phyloP scores from a whole-genome alignment of 2,329 filamentous ascomycete genomes.

The Exophiala lecanii-corni region DNA sequence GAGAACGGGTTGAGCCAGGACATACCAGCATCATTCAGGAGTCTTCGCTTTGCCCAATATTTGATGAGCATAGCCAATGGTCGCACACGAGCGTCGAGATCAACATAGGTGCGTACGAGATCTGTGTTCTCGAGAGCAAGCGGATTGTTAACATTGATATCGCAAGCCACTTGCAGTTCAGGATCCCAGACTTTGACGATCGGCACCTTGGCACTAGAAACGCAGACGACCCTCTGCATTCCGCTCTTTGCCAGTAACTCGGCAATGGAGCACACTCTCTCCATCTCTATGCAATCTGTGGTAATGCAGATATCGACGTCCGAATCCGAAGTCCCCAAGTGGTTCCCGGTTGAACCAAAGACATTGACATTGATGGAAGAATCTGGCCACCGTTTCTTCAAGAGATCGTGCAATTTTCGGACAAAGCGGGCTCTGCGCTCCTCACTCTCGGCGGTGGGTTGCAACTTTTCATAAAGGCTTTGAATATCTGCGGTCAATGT shows the following conservation, averaged over 20 bases:
- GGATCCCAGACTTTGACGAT: conserved; percentile 99
- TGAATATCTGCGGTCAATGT: conserved; percentile 78
- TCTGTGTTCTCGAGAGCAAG: conserved; percentile 91
- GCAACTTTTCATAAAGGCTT: conserved; percentile 76
- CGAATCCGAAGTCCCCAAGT: conserved; percentile 90
- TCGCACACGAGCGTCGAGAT: conserved; percentile 84
- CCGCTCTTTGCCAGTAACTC: conserved; percentile 81
- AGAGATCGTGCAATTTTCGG: conserved; percentile 78
- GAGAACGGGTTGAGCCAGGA: conserved; percentile 7
- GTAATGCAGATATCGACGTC: conserved; percentile 99
- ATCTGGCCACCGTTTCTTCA: conserved; percentile 88
- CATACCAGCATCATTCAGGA: conserved; percentile 94
- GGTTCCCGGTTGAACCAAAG: conserved; percentile 96
- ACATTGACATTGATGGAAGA: conserved; percentile 85
- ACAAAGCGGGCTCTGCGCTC: conserved; percentile 70
- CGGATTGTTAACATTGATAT: conserved; percentile 99
- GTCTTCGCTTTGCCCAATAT: conserved; percentile 88
- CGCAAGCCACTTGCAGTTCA: conserved; percentile 79
- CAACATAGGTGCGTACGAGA: conserved; percentile 96
- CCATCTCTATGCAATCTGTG: conserved; percentile 79
- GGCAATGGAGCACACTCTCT: conserved; percentile 86
- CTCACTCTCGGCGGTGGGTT: conserved; percentile 77
- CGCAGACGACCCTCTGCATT: conserved; percentile 94
- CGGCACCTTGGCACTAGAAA: conserved; percentile 90
- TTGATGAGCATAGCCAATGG: conserved; percentile 96